Evolutionary conservation across 2,329 filamentous ascomycete genomes (phyloP).

Genomic region (Ascochyta fabae): DNA sequence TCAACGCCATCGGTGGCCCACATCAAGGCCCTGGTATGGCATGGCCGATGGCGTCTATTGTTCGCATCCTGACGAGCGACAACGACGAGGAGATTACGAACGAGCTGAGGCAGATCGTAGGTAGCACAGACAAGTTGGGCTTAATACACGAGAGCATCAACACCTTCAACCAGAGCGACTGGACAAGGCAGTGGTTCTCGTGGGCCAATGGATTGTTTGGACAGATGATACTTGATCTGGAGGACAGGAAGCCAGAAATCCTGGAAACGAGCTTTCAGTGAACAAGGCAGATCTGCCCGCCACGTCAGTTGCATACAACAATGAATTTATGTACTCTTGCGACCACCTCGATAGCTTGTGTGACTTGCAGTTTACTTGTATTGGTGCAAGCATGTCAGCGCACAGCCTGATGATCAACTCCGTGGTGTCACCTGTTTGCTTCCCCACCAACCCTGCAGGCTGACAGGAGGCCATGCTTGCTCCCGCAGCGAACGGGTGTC

Average conservation of each 20-base stretch:
- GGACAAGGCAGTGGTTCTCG: slow-evolving; percentile 59
- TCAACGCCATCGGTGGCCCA: slow-evolving; percentile 57
- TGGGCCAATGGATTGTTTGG: slow-evolving; percentile 62
- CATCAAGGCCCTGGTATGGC: slow-evolving; percentile 56
- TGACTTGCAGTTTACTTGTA: not conserved
- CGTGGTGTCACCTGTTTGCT: slow-evolving; percentile 5
- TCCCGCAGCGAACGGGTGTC: not conserved
- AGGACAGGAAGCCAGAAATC: slow-evolving; percentile 53
- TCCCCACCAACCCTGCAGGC: slow-evolving; percentile 4
- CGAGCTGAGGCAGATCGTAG: slow-evolving; percentile 54
- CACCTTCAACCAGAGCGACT: slow-evolving; percentile 54
- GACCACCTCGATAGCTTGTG: slow-evolving; percentile 1
- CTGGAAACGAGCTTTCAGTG: slow-evolving; percentile 54
- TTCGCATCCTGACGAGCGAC: slow-evolving; percentile 58
- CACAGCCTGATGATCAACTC: slow-evolving; percentile 5
- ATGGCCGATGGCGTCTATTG: slow-evolving; percentile 61
- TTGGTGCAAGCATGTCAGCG: slow-evolving; percentile 1
- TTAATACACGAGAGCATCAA: slow-evolving; percentile 61
- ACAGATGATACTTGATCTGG: slow-evolving; percentile 57
- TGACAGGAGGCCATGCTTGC: slow-evolving; percentile 1
- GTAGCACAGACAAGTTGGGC: slow-evolving; percentile 56
- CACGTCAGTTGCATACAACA: not conserved
- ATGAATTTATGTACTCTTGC: slow-evolving; percentile 1
- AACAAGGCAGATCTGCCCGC: slow-evolving; percentile 13
- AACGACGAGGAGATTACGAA: slow-evolving; percentile 56